Conservation (phyloP, 148 eudicot species). For the Gaultheria prostrata region DNA sequence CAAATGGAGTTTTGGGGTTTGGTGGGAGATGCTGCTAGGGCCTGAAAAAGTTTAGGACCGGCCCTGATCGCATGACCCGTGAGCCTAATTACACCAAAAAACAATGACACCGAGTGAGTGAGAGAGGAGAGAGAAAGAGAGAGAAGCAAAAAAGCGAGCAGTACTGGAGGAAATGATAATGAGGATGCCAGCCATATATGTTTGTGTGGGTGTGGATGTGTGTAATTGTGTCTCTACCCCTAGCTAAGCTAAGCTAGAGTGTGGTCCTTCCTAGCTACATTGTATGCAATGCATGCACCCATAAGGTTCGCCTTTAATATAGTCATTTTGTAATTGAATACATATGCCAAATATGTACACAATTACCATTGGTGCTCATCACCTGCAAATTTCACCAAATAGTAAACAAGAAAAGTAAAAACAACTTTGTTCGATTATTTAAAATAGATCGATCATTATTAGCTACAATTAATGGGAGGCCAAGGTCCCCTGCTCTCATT, state of each 20-base stretch:
- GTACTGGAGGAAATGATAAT: neutral
- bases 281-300: constrained; percentile 3
- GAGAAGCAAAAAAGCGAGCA: neutral
- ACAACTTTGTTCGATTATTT: neutral
- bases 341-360: neutral
- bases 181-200: neutral
- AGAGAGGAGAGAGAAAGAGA: too few species aligned
- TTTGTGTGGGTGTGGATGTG: constrained; percentile 4
- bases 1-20: too few species aligned
- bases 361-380: neutral
- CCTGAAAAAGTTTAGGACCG: too few species aligned
- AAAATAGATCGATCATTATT: neutral
- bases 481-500: neutral
- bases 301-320: neutral
- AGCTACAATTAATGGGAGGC: neutral
- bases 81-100: neutral
- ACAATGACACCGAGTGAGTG: neutral
- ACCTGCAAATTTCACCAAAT: neutral
- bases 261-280: neutral
- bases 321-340: neutral
- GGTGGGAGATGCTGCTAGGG: too few species aligned
- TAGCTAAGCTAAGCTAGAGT: neutral
- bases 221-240: constrained; percentile 1
- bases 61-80: too few species aligned
- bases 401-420: neutral